These are phyloP conservation scores for Aspergillus ellipticus DNA, from an alignment of 495 filamentous ascomycete genomes.

Conservation along the genomic window DNA sequence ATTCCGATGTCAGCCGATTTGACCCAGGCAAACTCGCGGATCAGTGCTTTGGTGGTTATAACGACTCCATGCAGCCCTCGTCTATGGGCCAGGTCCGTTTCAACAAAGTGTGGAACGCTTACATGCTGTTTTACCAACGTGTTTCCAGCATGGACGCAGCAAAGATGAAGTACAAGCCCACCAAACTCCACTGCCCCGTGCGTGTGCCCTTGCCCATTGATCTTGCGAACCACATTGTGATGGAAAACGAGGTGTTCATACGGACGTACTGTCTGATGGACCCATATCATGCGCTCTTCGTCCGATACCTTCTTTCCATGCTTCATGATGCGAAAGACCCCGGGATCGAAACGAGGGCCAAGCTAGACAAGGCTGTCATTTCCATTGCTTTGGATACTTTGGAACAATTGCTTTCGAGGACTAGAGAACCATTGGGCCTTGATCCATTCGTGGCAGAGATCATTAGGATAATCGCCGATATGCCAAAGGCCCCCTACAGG, in stretches of 20 bases:
- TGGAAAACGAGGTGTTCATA: conserved; percentile 69
- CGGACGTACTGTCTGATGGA: conserved; percentile 81
- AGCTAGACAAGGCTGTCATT: conserved; percentile 57
- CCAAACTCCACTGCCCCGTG: conserved; percentile 43
- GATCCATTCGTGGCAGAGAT: conserved; percentile 53
- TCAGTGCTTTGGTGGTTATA: conserved; percentile 76
- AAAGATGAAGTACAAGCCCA: conserved; percentile 24
- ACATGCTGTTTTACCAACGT: conserved; percentile 97
- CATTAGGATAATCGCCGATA: conserved; percentile 44
- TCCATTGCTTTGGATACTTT: conserved; percentile 69
- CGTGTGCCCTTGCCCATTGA: conserved; percentile 53
- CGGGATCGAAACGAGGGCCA: conserved; percentile 47
- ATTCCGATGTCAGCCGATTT: conserved; percentile 73
- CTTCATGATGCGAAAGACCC: conserved; percentile 37
- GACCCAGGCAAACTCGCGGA: conserved; percentile 68
- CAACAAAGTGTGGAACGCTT: conserved; percentile 80
- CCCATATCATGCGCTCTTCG: conserved; percentile 64
- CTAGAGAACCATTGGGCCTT: conserved; percentile 66
- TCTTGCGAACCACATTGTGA: conserved; percentile 58
- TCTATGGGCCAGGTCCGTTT: conserved; percentile 39
- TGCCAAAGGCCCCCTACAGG: conserved; percentile 26
- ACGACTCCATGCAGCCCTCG: conserved; percentile 42
- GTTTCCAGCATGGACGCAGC: conserved; percentile 56
- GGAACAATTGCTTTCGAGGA: conserved; percentile 71
- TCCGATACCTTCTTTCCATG: conserved; percentile 53